phyloP scores from a whole-genome alignment of 208 protist genomes.

The Phytomonas francai region DNA sequence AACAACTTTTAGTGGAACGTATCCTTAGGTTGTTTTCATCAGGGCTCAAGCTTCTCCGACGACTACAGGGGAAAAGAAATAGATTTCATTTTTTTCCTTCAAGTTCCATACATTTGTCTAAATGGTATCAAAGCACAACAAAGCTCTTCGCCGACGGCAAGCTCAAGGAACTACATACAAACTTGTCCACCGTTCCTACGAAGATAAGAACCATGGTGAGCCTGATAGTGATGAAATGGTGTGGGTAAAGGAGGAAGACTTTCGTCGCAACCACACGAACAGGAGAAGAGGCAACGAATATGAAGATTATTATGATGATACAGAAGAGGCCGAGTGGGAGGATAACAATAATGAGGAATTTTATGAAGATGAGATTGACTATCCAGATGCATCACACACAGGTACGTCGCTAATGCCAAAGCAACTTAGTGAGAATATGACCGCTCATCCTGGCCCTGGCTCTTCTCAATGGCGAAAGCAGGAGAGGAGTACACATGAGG shows the following conservation, averaged over 20 bases:
- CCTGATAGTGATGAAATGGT: slow-evolving; percentile 11
- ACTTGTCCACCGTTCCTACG: slow-evolving; percentile 58
- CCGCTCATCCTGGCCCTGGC: slow-evolving; percentile 1
- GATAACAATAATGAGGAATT: slow-evolving; percentile 20
- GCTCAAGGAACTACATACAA: slow-evolving; percentile 47
- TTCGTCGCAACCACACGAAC: slow-evolving; percentile 28
- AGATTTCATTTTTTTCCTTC: not conserved
- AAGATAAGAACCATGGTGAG: slow-evolving; percentile 25
- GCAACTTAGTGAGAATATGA: not conserved
- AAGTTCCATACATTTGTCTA: not conserved
- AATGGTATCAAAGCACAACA: not conserved
- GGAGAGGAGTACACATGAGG: not conserved
- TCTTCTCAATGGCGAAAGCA: slow-evolving; percentile 1
- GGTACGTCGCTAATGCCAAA: not conserved
- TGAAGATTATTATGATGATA: slow-evolving; percentile 7
- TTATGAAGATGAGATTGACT: slow-evolving; percentile 13
- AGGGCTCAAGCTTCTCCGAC: not conserved
- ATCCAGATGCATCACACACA: not conserved
- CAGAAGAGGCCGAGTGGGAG: slow-evolving; percentile 15
- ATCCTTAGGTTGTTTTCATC: not conserved
- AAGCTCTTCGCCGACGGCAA: not conserved
- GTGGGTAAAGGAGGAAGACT: slow-evolving; percentile 59
- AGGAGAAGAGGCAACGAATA: slow-evolving; percentile 15
- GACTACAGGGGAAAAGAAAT: not conserved
- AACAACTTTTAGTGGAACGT: not conserved